Evolutionary conservation across 768 basidiomycete genomes (phyloP).

Genomic region (Leccinum disarticulatum): DNA sequence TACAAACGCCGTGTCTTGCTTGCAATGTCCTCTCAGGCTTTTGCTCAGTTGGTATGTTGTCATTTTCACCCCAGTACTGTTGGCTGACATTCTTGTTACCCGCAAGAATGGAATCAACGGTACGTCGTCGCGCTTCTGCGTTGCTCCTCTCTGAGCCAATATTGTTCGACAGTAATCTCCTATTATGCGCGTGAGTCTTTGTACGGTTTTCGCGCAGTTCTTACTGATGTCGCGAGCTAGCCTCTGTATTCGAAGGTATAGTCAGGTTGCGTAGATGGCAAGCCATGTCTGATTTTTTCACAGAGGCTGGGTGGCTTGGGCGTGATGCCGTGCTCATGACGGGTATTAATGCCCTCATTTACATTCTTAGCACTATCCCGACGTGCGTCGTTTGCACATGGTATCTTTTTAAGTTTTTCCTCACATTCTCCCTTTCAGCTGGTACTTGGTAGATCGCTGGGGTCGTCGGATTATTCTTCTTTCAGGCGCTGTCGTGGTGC

Average conservation of each 20-base stretch:
- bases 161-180: slow-evolving; percentile 68
- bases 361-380: slow-evolving; percentile 75
- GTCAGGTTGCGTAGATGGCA: neutral
- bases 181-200: slow-evolving; percentile 83
- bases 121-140: slow-evolving; percentile 32
- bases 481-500: slow-evolving; percentile 76
- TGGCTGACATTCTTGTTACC: slow-evolving; percentile 4
- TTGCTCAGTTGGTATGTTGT: slow-evolving; percentile 82
- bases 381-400: slow-evolving; percentile 53
- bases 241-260: slow-evolving; percentile 88
- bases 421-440: slow-evolving; percentile 45
- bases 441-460: slow-evolving; percentile 93
- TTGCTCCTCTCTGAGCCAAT: slow-evolving; percentile 3
- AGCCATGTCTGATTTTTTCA: slow-evolving; percentile 10
- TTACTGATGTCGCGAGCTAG: slow-evolving; percentile 37
- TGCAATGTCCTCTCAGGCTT: slow-evolving; percentile 94
- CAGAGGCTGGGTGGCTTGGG: slow-evolving; percentile 95
- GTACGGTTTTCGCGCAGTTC: neutral
- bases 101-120: slow-evolving; percentile 91
- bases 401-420: slow-evolving; percentile 5
- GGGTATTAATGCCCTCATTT: slow-evolving; percentile 86
- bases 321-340: slow-evolving; percentile 94
- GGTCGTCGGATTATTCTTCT: slow-evolving; percentile 86
- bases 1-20: slow-evolving; percentile 87
- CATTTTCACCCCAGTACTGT: neutral